phyloP scores from a whole-genome alignment of 495 filamentous ascomycete genomes.

The Darksidea phi region DNA sequence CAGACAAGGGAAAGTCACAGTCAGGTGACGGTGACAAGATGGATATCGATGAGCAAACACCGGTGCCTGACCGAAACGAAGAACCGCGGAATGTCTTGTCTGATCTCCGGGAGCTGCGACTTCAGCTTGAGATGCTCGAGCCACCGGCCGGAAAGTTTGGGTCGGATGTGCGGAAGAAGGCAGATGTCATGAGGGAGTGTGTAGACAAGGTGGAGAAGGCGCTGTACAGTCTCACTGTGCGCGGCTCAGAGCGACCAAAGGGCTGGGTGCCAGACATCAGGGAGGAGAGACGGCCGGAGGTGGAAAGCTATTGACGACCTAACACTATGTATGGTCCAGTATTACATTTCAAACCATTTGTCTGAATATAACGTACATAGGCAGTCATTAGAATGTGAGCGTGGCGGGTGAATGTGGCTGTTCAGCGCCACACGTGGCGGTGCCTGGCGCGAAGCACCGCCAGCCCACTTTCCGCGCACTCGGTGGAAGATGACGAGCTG shows the following conservation, averaged over 20 bases:
- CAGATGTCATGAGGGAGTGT: constrained; percentile 78
- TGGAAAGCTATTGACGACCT: constrained; percentile 34
- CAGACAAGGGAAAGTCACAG: background rate
- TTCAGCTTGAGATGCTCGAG: constrained; percentile 69
- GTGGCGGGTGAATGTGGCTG: too few relatives aligned
- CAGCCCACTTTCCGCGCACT: too few relatives aligned
- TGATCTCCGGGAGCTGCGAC: constrained; percentile 73
- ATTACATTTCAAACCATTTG: too few relatives aligned
- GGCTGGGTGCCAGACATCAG: constrained; percentile 88
- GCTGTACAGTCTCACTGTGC: constrained; percentile 78
- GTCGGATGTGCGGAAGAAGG: constrained; percentile 72
- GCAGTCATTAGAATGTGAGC: too few relatives aligned
- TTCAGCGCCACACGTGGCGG: too few relatives aligned
- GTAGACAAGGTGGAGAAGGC: constrained; percentile 93
- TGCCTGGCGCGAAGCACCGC: too few relatives aligned
- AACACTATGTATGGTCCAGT: too few relatives aligned
- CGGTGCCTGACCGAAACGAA: constrained; percentile 32
- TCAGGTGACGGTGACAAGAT: constrained; percentile 26
- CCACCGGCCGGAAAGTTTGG: constrained; percentile 50
- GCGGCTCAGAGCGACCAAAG: constrained; percentile 83
- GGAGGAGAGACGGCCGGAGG: constrained; percentile 36
- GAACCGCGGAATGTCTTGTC: constrained; percentile 59
- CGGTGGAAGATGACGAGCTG: background rate
- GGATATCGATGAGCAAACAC: constrained; percentile 32
- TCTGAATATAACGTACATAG: too few relatives aligned